Percentiles rank a stretch among this genome's conserved stretches.
Evolutionary conservation across 257 asterid genomes (phyloP).

Genomic region (Salvia rosmarinus): DNA sequence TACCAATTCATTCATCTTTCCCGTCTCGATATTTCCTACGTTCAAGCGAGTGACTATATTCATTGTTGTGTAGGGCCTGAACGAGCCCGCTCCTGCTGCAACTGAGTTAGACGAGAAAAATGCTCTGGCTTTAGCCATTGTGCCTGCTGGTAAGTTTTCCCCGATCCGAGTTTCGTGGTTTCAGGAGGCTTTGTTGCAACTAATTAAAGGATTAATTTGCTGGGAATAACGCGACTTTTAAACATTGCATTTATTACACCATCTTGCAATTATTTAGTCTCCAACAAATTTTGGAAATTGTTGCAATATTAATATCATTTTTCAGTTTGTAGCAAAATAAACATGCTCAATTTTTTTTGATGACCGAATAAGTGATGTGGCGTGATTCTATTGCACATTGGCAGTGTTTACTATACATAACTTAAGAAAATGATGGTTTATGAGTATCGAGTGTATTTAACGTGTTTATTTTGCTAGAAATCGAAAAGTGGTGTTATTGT

Average conservation of each 20-base stretch:
- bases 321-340: too few species aligned
- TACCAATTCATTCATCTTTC: background rate
- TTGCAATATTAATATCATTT: too few species aligned
- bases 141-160: conserved; percentile 71
- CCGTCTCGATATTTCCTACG: conserved; percentile 2
- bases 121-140: conserved; percentile 90
- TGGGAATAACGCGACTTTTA: background rate
- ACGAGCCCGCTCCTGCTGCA: conserved; percentile 75
- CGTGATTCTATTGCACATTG: too few species aligned
- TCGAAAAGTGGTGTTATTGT: too few species aligned
- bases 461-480: too few species aligned
- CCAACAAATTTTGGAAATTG: too few species aligned
- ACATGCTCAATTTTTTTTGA: too few species aligned
- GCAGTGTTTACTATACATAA: too few species aligned
- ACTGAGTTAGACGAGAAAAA: conserved; percentile 83
- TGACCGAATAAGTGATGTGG: too few species aligned
- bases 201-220: background rate
- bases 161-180: background rate
- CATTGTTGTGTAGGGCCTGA: conserved; percentile 56
- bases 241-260: background rate
- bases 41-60: conserved; percentile 9
- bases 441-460: too few species aligned
- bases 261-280: too few species aligned
- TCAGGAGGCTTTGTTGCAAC: background rate
- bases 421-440: too few species aligned